phyloP scores from a whole-genome alignment of 768 basidiomycete genomes.

The Xanthoconium stramineum region DNA sequence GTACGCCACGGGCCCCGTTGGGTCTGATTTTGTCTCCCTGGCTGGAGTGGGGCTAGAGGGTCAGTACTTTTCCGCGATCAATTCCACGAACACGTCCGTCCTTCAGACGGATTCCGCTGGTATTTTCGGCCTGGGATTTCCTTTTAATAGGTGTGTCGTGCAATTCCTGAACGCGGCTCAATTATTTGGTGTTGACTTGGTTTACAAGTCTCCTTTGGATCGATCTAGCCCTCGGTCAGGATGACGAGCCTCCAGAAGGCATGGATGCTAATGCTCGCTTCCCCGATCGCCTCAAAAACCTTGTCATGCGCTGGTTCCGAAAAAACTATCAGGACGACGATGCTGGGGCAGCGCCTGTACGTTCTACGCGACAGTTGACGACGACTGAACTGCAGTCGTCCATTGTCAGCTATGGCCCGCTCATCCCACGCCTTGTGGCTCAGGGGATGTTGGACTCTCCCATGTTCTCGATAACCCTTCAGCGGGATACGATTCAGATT shows the following conservation, averaged over 20 bases:
- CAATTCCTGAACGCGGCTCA: neutral
- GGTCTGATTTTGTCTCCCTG: constrained; percentile 52
- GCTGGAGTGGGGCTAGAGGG: constrained; percentile 47
- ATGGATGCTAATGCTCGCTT: neutral
- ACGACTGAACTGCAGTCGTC: constrained; percentile 37
- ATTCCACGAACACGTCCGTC: constrained; percentile 65
- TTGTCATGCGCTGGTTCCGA: constrained; percentile 20
- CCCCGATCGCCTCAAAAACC: constrained; percentile 8
- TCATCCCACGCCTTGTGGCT: constrained; percentile 45
- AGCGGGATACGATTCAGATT: constrained; percentile 65
- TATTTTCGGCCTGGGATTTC: constrained; percentile 75
- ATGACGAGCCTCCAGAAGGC: neutral
- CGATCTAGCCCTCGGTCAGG: constrained; percentile 31
- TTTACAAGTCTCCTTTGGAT: constrained; percentile 45
- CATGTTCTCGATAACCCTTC: constrained; percentile 57
- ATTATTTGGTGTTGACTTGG: neutral
- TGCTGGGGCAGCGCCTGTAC: neutral
- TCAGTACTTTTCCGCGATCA: constrained; percentile 66
- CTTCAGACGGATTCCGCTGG: constrained; percentile 55
- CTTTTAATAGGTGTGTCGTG: constrained; percentile 56
- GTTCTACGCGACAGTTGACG: constrained; percentile 9
- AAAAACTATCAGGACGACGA: constrained; percentile 2
- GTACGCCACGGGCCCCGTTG: constrained; percentile 61
- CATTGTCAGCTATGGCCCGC: constrained; percentile 42
- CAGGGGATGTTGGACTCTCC: constrained; percentile 38